phyloP scores from a whole-genome alignment of 2,329 filamentous ascomycete species.

The Lachnum nothofagi region DNA sequence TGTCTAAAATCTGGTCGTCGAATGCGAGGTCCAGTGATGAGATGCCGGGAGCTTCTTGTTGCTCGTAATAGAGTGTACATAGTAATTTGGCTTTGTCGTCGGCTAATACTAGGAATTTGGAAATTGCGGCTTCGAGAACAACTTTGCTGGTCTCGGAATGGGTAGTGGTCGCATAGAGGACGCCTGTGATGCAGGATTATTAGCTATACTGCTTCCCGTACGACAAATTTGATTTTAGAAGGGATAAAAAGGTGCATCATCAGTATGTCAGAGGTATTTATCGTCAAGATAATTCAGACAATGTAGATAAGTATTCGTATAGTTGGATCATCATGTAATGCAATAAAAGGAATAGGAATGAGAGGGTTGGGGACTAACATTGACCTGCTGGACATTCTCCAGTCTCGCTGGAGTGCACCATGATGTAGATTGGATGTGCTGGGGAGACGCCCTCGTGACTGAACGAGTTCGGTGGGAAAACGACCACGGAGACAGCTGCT shows the following conservation, averaged over 20 bases:
- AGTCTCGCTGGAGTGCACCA: conserved; percentile 82
- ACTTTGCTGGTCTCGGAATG: conserved; percentile 20
- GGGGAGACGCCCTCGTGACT: conserved; percentile 33
- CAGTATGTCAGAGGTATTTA: conserved; percentile 84
- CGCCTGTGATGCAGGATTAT: conserved; percentile 27
- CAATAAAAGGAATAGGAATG: conserved; percentile 17
- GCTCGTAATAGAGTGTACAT: conserved; percentile 54
- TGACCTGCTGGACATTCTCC: conserved; percentile 85
- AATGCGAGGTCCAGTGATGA: conserved; percentile 64
- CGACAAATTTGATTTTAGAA: conserved; percentile 7
- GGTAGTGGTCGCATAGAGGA: conserved; percentile 31
- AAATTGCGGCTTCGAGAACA: conserved; percentile 35
- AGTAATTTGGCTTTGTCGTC: conserved; percentile 36
- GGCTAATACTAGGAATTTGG: conserved; percentile 37
- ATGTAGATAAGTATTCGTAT: conserved; percentile 99
- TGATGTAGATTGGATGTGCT: conserved; percentile 49
- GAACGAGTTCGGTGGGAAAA: conserved; percentile 54
- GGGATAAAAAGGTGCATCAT: conserved; percentile 43
- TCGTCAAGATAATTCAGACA: conserved; percentile 96
- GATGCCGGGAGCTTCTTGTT: conserved; percentile 33
- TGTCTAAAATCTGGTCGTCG: conserved; percentile 62
- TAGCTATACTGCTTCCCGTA: conserved; percentile 14
- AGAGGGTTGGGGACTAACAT: conserved; percentile 61
- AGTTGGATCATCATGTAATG: conserved; percentile 75
- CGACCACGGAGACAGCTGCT: conserved; percentile 68